Evolutionary conservation across 1,139 yeast genomes (phyloP).

Genomic region (Scheffersomyces parashehatae): DNA sequence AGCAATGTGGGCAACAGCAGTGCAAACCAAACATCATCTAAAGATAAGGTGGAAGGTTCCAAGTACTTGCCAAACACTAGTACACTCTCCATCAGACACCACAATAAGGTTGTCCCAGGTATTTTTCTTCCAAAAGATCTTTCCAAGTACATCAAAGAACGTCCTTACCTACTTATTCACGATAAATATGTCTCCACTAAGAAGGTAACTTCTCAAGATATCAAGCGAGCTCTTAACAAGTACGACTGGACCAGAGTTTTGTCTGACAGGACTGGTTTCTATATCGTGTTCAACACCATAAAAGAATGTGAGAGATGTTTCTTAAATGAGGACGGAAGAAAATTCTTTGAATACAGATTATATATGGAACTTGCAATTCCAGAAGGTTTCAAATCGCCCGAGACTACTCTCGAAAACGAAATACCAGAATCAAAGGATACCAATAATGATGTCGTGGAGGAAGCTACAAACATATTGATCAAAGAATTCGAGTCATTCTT

Average conservation of each 20-base stretch:
- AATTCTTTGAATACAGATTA: conserved; percentile 49
- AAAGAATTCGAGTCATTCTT: conserved; percentile 66
- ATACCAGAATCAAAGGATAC: conserved; percentile 4
- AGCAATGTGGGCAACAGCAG: not conserved
- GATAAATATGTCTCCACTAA: conserved; percentile 55
- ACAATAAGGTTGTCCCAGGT: conserved; percentile 35
- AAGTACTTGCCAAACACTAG: conserved; percentile 35
- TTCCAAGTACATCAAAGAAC: conserved; percentile 46
- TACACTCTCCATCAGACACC: conserved; percentile 32
- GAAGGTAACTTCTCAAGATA: conserved; percentile 51
- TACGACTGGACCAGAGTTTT: conserved; percentile 69
- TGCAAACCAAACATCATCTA: not conserved
- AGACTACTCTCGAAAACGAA: conserved; percentile 8
- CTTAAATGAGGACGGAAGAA: conserved; percentile 63
- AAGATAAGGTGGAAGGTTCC: conserved; percentile 4
- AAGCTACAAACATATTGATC: conserved; percentile 58
- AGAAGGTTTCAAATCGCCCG: conserved; percentile 21
- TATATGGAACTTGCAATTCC: conserved; percentile 59
- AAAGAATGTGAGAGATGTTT: conserved; percentile 69
- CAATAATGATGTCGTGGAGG: conserved; percentile 43
- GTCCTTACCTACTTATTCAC: conserved; percentile 59
- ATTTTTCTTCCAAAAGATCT: conserved; percentile 47
- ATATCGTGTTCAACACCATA: conserved; percentile 64
- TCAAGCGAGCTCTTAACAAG: conserved; percentile 51
- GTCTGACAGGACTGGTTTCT: conserved; percentile 66